Percentiles rank a stretch among this genome's conserved stretches.
These are phyloP conservation scores for Albizia julibrissin DNA, from an alignment of 306 rosid species.

Conservation along the genomic window DNA sequence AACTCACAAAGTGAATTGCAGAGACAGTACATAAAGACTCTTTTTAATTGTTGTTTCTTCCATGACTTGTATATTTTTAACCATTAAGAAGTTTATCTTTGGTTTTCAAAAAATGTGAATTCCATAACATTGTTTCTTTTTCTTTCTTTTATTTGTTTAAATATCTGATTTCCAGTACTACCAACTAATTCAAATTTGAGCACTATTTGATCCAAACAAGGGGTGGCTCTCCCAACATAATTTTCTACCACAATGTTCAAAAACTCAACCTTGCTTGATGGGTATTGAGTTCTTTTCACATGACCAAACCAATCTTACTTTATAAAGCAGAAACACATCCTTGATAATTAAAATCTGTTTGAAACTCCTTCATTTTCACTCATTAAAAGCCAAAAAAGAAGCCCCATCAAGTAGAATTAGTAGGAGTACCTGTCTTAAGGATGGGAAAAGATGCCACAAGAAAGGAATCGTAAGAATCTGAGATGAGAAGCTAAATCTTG, in stretches of 20 bases:
- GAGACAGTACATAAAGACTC: neutral
- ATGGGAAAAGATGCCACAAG: slow-evolving; percentile 79
- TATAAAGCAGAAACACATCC: slow-evolving; percentile 27
- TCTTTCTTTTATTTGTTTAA: neutral
- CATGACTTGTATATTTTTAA: neutral
- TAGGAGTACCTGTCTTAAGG: slow-evolving; percentile 68
- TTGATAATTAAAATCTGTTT: slow-evolving; percentile 3
- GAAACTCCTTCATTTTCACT: neutral
- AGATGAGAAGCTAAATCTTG: slow-evolving; percentile 75
- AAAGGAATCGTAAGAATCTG: slow-evolving; percentile 92
- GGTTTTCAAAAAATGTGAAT: slow-evolving; percentile 12
- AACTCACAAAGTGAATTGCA: neutral
- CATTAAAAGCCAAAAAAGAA: neutral
- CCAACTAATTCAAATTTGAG: neutral
- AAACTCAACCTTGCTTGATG: neutral
- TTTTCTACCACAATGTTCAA: neutral
- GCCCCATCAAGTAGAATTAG: slow-evolving; percentile 21
- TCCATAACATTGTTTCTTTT: slow-evolving; percentile 1
- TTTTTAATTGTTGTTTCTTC: slow-evolving; percentile 2
- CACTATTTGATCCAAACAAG: neutral
- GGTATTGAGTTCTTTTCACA: neutral
- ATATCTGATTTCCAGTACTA: neutral
- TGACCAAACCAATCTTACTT: neutral
- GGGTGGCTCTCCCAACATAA: neutral
- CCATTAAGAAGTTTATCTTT: neutral